A percentile compares a stretch with the other conserved stretches of the same genome.
Conservation (phyloP, 345 rosid species). For the Eucalyptus cloeziana region DNA sequence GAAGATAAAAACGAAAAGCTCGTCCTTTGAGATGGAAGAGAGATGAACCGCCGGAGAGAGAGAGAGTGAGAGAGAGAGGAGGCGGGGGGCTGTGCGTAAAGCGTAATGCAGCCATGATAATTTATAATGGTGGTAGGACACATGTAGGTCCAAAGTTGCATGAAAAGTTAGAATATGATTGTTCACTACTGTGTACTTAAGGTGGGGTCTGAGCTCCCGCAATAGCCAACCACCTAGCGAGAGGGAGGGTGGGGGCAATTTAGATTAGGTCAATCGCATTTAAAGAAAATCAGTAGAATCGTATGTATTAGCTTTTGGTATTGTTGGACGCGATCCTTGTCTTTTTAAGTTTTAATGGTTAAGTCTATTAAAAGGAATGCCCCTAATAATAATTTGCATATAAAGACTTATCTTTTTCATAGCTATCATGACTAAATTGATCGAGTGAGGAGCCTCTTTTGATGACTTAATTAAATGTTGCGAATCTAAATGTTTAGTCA, state of each 20-base stretch:
- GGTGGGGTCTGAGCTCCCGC: constrained; percentile 24
- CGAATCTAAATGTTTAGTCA: not conserved
- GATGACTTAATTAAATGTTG: not conserved
- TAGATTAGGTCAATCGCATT: not conserved
- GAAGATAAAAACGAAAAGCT: not conserved
- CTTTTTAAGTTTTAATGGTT: not conserved
- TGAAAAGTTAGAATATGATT: constrained; percentile 26
- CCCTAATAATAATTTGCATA: not conserved
- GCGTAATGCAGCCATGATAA: constrained; percentile 49
- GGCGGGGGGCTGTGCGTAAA: constrained; percentile 24
- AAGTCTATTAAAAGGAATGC: not conserved
- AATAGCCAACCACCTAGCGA: constrained; percentile 42
- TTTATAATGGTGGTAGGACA: constrained; percentile 70
- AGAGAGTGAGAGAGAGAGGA: not conserved
- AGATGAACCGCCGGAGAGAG: not conserved
- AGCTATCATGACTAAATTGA: not conserved
- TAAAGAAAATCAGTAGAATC: not conserved
- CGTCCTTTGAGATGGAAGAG: not conserved
- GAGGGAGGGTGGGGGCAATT: not conserved
- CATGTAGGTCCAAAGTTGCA: constrained; percentile 19
- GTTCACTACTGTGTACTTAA: constrained; percentile 27
- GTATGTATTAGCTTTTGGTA: not conserved
- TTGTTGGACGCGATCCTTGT: not conserved
- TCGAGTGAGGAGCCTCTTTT: not conserved
- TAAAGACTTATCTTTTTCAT: not conserved